Conservation (phyloP, 2,329 filamentous ascomycete species). For the Clarireedia monteithiana region DNA sequence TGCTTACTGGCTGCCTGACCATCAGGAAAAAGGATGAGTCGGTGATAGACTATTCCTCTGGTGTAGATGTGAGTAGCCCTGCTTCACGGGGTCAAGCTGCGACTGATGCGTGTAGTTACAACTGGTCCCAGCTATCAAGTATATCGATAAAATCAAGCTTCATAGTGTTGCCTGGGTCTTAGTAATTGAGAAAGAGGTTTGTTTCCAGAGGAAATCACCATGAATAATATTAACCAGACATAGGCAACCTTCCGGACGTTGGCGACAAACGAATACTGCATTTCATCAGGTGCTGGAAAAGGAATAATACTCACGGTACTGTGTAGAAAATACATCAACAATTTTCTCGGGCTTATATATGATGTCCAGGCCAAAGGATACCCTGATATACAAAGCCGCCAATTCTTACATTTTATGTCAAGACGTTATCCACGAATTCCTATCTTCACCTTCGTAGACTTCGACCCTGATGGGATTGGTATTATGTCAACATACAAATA, state of each 20-base stretch:
- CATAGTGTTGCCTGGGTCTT: slow-evolving; percentile 53
- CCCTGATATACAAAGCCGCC: slow-evolving; percentile 64
- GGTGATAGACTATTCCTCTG: slow-evolving; percentile 31
- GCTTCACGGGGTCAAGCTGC: not conserved
- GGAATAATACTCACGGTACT: slow-evolving; percentile 62
- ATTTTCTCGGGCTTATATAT: not conserved
- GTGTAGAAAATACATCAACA: not conserved
- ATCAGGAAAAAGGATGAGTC: slow-evolving; percentile 40
- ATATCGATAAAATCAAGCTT: slow-evolving; percentile 44
- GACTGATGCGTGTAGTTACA: slow-evolving; percentile 39
- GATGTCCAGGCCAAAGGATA: slow-evolving; percentile 66
- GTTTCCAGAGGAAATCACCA: slow-evolving; percentile 3
- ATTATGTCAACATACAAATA: slow-evolving; percentile 69
- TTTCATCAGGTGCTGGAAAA: slow-evolving; percentile 37
- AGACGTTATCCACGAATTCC: slow-evolving; percentile 41
- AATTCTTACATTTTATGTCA: slow-evolving; percentile 51
- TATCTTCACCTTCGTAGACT: slow-evolving; percentile 62
- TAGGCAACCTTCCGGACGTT: slow-evolving; percentile 71
- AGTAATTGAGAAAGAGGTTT: slow-evolving; percentile 72
- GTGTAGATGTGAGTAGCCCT: slow-evolving; percentile 31
- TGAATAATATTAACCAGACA: slow-evolving; percentile 15
- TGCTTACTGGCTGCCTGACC: slow-evolving; percentile 52
- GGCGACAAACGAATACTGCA: slow-evolving; percentile 48
- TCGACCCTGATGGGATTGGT: slow-evolving; percentile 66
- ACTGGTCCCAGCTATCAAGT: slow-evolving; percentile 49